These are phyloP conservation scores for Geranium brycei DNA, from an alignment of 345 rosid genomes.

Conservation along the genomic window DNA sequence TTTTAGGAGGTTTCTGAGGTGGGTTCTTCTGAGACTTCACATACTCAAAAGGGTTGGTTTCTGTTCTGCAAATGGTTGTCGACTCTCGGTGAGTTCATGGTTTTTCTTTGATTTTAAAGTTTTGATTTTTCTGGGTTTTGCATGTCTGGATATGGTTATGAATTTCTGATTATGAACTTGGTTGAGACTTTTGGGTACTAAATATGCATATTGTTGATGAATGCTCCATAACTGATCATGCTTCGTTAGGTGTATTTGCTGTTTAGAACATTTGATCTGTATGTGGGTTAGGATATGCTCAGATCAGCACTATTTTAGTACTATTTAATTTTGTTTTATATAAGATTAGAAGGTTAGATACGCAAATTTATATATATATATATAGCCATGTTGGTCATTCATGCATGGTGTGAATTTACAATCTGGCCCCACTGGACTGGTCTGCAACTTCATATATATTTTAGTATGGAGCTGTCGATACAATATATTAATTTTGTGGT, in stretches of 20 bases:
- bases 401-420: background rate
- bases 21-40: background rate
- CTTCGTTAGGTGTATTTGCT: background rate
- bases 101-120: background rate
- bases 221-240: no score
- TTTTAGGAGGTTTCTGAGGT: background rate
- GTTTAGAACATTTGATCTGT: background rate
- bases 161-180: background rate
- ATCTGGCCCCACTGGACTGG: background rate
- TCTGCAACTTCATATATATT: no score
- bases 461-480: background rate
- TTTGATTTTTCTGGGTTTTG: background rate
- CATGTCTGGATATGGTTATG: background rate
- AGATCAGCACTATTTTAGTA: background rate
- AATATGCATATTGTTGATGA: no score
- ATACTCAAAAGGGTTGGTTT: background rate
- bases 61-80: background rate
- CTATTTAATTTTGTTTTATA: no score
- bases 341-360: background rate
- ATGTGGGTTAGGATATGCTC: background rate
- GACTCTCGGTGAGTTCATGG: background rate
- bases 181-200: no score
- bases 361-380: background rate
- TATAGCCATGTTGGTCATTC: background rate
- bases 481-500: background rate